These are phyloP conservation scores for Rauvolfia tetraphylla DNA, from an alignment of 257 asterid genomes.

Conservation along the genomic window DNA sequence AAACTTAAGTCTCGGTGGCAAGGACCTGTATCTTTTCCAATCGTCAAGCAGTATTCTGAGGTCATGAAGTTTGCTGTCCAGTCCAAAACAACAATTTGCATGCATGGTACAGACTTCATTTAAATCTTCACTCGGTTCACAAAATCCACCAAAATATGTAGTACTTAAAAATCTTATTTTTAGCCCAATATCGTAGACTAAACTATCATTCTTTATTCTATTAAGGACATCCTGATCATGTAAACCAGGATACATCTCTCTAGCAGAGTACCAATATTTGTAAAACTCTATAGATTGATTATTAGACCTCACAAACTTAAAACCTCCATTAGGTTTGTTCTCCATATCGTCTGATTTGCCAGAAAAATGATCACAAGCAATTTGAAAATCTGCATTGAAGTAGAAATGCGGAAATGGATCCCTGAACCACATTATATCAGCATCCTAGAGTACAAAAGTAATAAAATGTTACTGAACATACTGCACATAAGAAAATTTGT, in stretches of 20 bases:
- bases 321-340: conserved; percentile 66
- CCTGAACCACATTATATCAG: conserved; percentile 76
- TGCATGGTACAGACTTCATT: too few relatives aligned
- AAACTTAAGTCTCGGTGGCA: conserved; percentile 30
- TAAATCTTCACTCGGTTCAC: conserved; percentile 71
- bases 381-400: conserved; percentile 56
- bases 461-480: conserved; percentile 12
- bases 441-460: conserved; percentile 41
- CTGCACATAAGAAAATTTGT: not conserved
- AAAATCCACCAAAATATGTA: conserved; percentile 62
- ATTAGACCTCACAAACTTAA: conserved; percentile 57
- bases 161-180: conserved; percentile 61
- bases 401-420: conserved; percentile 57
- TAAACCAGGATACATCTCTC: conserved; percentile 44
- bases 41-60: conserved; percentile 61
- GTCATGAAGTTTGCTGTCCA: conserved; percentile 64
- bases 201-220: conserved; percentile 46
- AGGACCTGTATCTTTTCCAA: conserved; percentile 52
- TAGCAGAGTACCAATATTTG: conserved; percentile 64
- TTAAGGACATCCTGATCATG: conserved; percentile 78
- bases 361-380: conserved; percentile 65
- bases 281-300: conserved; percentile 61
- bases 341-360: conserved; percentile 44
- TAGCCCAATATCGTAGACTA: conserved; percentile 42
- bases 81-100: conserved; percentile 75